Evolutionary conservation across 2,329 filamentous ascomycete genomes (phyloP).

Genomic region (Epichloe typhina): DNA sequence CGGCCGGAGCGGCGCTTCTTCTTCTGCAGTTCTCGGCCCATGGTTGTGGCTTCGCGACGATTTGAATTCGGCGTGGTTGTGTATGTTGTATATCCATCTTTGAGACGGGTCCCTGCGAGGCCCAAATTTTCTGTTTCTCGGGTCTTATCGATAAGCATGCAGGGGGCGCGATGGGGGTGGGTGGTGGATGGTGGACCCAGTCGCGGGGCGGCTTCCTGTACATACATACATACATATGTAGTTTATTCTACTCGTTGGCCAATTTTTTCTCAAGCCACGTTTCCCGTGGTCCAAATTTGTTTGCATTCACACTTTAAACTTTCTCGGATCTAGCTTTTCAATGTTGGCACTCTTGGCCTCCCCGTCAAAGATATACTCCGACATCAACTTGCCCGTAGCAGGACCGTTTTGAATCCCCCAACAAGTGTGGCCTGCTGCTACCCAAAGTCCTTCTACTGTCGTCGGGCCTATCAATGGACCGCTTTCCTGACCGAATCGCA

Average conservation of each 20-base stretch:
- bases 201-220: too few species aligned
- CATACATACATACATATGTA: too few species aligned
- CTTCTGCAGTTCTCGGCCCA: constrained; percentile 76
- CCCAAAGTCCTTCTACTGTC: constrained; percentile 56
- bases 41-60: constrained; percentile 22
- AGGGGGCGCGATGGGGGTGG: too few species aligned
- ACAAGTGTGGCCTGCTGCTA: constrained; percentile 87
- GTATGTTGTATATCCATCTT: too few species aligned
- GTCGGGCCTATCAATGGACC: constrained; percentile 70
- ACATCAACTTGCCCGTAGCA: constrained; percentile 70
- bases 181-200: too few species aligned
- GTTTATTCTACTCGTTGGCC: too few species aligned
- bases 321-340: constrained; percentile 51
- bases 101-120: neutral
- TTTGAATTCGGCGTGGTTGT: neutral
- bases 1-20: constrained; percentile 65
- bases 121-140: constrained; percentile 3
- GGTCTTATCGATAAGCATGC: constrained; percentile 1
- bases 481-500: constrained; percentile 42
- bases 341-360: constrained; percentile 54
- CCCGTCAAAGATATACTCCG: constrained; percentile 66
- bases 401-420: constrained; percentile 98
- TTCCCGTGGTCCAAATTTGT: too few species aligned
- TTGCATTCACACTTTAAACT: constrained; percentile 35
- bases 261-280: too few species aligned